phyloP scores from a whole-genome alignment of 805 yeast species.

The Jamesozyma piceae region DNA sequence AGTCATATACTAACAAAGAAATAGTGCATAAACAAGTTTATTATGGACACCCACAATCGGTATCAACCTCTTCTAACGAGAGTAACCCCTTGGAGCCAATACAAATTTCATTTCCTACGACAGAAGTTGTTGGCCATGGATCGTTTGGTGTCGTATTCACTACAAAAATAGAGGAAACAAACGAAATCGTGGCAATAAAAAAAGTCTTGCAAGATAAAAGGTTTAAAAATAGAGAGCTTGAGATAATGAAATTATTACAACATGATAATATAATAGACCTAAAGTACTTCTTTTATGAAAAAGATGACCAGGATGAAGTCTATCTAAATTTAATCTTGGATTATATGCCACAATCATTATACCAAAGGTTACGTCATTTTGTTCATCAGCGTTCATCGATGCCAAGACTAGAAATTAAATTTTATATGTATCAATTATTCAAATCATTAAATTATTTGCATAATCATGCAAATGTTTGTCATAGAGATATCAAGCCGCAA shows the following conservation, averaged over 20 bases:
- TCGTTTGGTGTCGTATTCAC: conserved; percentile 98
- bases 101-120: conserved; percentile 65
- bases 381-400: conserved; percentile 63
- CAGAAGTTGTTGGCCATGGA: conserved; percentile 94
- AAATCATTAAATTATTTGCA: conserved; percentile 76
- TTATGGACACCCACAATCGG: conserved; percentile 8
- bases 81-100: conserved; percentile 9
- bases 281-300: conserved; percentile 79
- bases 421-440: conserved; percentile 69
- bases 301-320: conserved; percentile 44
- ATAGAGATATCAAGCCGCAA: conserved; percentile 93
- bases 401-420: conserved; percentile 85
- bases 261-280: conserved; percentile 85
- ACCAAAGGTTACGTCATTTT: conserved; percentile 80
- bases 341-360: conserved; percentile 91
- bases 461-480: conserved; percentile 68
- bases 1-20: conserved; percentile 16
- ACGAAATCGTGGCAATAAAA: conserved; percentile 83
- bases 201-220: conserved; percentile 93
- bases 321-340: conserved; percentile 86
- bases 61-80: neutral
- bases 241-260: conserved; percentile 82
- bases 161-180: conserved; percentile 63
- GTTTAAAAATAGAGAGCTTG: conserved; percentile 89
- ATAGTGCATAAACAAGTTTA: conserved; percentile 27